Evolutionary conservation across 768 basidiomycete genomes (phyloP), one percentile per base, ranked within the genome.

Genomic region (Suillus occidentalis): DNA sequence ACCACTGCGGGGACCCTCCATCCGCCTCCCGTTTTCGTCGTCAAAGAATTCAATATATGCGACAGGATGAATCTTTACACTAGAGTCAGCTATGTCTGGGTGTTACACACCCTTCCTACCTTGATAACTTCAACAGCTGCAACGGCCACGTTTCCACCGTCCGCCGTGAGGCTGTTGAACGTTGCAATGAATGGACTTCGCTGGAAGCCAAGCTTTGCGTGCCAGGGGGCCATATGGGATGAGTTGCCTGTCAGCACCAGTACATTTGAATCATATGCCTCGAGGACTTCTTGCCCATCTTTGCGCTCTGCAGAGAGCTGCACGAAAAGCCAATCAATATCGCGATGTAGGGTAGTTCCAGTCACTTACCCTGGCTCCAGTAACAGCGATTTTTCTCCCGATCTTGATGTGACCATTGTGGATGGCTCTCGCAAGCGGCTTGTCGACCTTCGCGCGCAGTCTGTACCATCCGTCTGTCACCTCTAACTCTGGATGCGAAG

Each of bases 401-500:
- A 91, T 79, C 47, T 81, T 79, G 55, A 99, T 84, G 55, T 83
- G 80, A 0, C 91, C 89, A 31, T 83, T 84, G 55, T 81, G 80
- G 10, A 91, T 77, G 2, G 93, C 96, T 52, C 90, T 84, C 3
- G 82, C 82, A 25, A 99, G 80, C 4, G 91, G 85, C 22, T 78
- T 77, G 75, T 99, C 97, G 14, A 93, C 81, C 55, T 83, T 82
- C 0, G 94, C 92, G 16, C 88, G 86, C 8, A 99, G 80, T 36
- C 89, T 80, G 71, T 99, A 99, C 97, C 97, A 99, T 16, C 97
- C 97, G 72, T 99, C 97, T 0, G 95, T 95, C n/a, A 99, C 79
- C 76, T 98, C 97, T 7, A 99, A 76, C 67, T 88, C 85, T 0
- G 89, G 85, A 69, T 81, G 76, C 3, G 79, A 72, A 28, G 78